Evolutionary conservation across 1,139 yeast species (phyloP).

Genomic region (Pichia sp.): DNA sequence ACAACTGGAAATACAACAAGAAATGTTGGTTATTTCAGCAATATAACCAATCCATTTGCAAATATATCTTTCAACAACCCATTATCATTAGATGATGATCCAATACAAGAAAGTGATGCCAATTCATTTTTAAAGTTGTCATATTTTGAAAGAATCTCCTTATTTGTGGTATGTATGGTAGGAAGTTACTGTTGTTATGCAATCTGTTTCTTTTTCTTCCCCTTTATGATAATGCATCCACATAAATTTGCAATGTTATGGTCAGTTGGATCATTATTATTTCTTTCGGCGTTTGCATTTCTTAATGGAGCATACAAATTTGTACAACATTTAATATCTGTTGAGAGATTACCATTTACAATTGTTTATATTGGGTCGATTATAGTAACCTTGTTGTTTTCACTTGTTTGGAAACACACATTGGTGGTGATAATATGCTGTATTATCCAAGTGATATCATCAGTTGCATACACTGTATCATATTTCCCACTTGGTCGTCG

Average conservation of each 20-base stretch:
- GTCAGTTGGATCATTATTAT: slow-evolving; percentile 55
- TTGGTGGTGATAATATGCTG: slow-evolving; percentile 48
- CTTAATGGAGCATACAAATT: slow-evolving; percentile 49
- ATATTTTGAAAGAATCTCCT: slow-evolving; percentile 52
- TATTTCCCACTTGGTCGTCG: slow-evolving; percentile 61
- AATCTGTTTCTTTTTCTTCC: slow-evolving; percentile 51
- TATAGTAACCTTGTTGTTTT: slow-evolving; percentile 41
- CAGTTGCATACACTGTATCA: slow-evolving; percentile 53
- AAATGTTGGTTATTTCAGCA: not conserved
- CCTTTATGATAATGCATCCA: slow-evolving; percentile 50
- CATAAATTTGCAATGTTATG: slow-evolving; percentile 54
- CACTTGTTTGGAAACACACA: slow-evolving; percentile 42
- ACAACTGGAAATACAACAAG: not conserved
- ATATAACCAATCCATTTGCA: slow-evolving; percentile 2
- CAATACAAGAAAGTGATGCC: not conserved
- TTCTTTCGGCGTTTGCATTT: slow-evolving; percentile 51
- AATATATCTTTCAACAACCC: not conserved
- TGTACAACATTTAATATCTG: slow-evolving; percentile 41
- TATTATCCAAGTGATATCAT: slow-evolving; percentile 44
- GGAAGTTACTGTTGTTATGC: slow-evolving; percentile 50
- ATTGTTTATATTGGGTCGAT: slow-evolving; percentile 45
- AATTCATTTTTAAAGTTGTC: slow-evolving; percentile 38
- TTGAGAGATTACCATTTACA: slow-evolving; percentile 48
- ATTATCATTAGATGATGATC: not conserved
- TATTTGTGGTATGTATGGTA: slow-evolving; percentile 49